Percentiles rank a stretch among this genome's conserved stretches.
phyloP scores from a whole-genome alignment of 2,329 filamentous ascomycete species.

The Curvularia verruculosa region DNA sequence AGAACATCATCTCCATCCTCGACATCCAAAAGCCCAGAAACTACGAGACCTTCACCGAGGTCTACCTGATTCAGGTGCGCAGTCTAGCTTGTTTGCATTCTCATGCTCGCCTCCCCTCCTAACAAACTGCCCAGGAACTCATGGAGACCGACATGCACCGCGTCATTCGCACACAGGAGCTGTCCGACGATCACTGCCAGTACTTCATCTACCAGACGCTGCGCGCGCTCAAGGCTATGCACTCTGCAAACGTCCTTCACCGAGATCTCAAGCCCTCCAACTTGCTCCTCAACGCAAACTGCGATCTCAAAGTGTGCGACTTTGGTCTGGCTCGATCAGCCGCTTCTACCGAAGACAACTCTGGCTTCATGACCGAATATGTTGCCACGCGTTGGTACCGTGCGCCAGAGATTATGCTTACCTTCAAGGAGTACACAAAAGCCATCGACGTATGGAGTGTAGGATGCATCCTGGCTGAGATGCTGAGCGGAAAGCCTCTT shows the following conservation, averaged over 20 bases:
- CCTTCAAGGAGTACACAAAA: constrained; percentile 99
- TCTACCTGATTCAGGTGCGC: constrained; percentile 92
- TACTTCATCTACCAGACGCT: constrained; percentile 99
- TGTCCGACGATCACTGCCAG: constrained; percentile 99
- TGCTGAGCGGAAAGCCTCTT: constrained; percentile 96
- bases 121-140: constrained; percentile 69
- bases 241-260: constrained; percentile 97
- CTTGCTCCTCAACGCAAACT: constrained; percentile 95
- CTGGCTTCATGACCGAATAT: constrained; percentile 99
- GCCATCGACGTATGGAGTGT: constrained; percentile 99
- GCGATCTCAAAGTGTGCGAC: constrained; percentile 98
- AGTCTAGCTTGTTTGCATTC: background rate
- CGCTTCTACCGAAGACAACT: constrained; percentile 97
- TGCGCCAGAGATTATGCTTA: constrained; percentile 99
- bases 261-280: constrained; percentile 98
- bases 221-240: constrained; percentile 97
- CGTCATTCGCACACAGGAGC: constrained; percentile 96
- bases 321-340: constrained; percentile 95
- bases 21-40: constrained; percentile 98
- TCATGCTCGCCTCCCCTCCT: constrained; percentile 9
- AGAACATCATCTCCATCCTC: constrained; percentile 99
- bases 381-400: constrained; percentile 99
- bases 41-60: constrained; percentile 95
- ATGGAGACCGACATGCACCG: constrained; percentile 99
- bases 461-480: constrained; percentile 96